Evolutionary conservation across 164 flowering plant species (phyloP).

Genomic region (Magnolia changhungtana): DNA sequence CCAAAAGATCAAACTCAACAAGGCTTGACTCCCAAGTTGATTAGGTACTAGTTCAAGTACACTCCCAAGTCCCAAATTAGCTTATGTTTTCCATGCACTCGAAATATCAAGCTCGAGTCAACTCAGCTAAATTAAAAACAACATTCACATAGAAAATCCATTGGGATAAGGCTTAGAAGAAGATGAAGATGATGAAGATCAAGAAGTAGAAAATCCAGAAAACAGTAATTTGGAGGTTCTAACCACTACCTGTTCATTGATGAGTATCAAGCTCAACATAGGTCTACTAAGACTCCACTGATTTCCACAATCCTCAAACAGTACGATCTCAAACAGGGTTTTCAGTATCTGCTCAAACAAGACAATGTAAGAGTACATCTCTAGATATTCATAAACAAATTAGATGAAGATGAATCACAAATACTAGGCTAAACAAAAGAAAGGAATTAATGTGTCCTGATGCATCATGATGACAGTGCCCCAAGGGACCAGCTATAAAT

Average conservation of each 20-base stretch:
- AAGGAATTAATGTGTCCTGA: too few species aligned
- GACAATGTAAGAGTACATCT: not conserved
- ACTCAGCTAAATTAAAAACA: too few species aligned
- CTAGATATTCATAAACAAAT: not conserved
- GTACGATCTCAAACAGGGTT: slow-evolving; percentile 87
- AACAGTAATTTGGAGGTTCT: not conserved
- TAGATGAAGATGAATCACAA: not conserved
- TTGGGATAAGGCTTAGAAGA: not conserved
- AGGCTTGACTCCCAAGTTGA: too few species aligned
- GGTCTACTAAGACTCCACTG: slow-evolving; percentile 99
- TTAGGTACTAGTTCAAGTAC: too few species aligned
- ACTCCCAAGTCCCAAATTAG: too few species aligned
- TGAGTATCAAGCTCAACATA: slow-evolving; percentile 87
- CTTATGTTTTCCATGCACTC: too few species aligned
- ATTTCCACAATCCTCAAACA: slow-evolving; percentile 86
- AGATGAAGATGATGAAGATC: not conserved
- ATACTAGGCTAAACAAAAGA: too few species aligned
- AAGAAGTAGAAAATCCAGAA: not conserved
- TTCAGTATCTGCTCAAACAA: slow-evolving; percentile 54
- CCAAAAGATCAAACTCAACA: too few species aligned
- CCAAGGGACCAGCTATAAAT: too few species aligned
- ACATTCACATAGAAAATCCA: not conserved
- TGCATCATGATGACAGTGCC: too few species aligned
- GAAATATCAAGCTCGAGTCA: too few species aligned
- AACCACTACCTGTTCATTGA: slow-evolving; percentile 75